Percentiles rank a stretch among this genome's conserved stretches.
phyloP scores from a whole-genome alignment of 208 protist genomes.

The Endotrypanum monterogeii region DNA sequence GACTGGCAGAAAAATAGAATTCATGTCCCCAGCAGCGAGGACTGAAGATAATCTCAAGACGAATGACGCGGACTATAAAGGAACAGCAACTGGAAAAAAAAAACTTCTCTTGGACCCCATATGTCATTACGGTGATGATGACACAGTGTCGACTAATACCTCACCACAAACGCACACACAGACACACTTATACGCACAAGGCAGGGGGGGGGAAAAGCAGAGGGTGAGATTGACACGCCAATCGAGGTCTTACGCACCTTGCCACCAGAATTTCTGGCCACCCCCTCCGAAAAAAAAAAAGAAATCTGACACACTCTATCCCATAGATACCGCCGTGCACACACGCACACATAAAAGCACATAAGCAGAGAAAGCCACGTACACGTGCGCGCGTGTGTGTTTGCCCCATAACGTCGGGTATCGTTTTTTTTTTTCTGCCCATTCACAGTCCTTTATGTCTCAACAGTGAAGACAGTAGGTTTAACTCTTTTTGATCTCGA shows the following conservation, averaged over 20 bases:
- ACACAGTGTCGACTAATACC: neutral
- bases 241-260: neutral
- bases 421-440: too few species aligned
- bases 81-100: neutral
- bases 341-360: neutral
- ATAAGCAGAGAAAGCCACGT: neutral
- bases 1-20: too few species aligned
- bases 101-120: too few species aligned
- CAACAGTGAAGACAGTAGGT: constrained; percentile 12
- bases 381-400: neutral
- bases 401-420: neutral
- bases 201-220: constrained; percentile 8
- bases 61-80: neutral
- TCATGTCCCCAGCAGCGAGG: too few species aligned
- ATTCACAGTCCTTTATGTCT: constrained; percentile 6
- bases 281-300: too few species aligned
- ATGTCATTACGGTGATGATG: too few species aligned
- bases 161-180: neutral
- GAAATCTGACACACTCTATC: neutral
- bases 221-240: neutral
- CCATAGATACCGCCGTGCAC: neutral
- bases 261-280: too few species aligned
- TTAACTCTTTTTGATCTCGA: neutral
- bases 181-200: neutral
- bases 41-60: neutral